Percentiles rank a stretch among this genome's conserved stretches.
These are phyloP conservation scores for Penicillium ucsense DNA, from an alignment of 495 filamentous ascomycete species.

Conservation along the genomic window DNA sequence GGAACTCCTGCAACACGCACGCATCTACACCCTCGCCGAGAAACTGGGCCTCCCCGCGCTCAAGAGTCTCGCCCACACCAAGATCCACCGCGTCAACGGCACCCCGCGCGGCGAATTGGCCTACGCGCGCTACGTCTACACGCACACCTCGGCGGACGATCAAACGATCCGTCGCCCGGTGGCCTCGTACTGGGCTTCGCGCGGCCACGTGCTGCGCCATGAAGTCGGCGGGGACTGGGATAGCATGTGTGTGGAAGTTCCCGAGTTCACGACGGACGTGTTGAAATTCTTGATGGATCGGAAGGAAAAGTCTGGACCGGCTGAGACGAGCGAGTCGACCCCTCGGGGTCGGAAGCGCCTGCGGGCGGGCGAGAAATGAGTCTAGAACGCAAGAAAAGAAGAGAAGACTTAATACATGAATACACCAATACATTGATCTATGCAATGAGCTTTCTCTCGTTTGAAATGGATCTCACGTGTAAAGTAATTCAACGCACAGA, in stretches of 20 bases:
- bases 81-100: slow-evolving; percentile 80
- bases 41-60: slow-evolving; percentile 64
- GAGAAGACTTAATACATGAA: no score
- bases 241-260: slow-evolving; percentile 75
- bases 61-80: slow-evolving; percentile 68
- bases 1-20: slow-evolving; percentile 75
- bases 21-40: slow-evolving; percentile 80
- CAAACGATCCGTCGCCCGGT: slow-evolving; percentile 68
- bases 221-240: slow-evolving; percentile 78
- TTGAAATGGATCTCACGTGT: no score
- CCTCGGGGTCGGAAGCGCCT: slow-evolving; percentile 24
- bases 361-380: slow-evolving; percentile 18
- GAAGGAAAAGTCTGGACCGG: slow-evolving; percentile 44
- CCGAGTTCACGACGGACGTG: slow-evolving; percentile 89
- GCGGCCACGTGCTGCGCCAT: slow-evolving; percentile 68
- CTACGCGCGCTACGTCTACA: slow-evolving; percentile 86
- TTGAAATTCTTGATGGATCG: slow-evolving; percentile 57
- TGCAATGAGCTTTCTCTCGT: no score
- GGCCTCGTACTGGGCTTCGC: slow-evolving; percentile 81
- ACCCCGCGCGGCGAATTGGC: slow-evolving; percentile 80
- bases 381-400: not conserved
- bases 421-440: no score
- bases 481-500: no score
- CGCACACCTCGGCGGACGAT: slow-evolving; percentile 60
- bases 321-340: slow-evolving; percentile 17